Base-by-base conservation (phyloP, 768 basidiomycete species). In the Phaffia tasmanica region DNA sequence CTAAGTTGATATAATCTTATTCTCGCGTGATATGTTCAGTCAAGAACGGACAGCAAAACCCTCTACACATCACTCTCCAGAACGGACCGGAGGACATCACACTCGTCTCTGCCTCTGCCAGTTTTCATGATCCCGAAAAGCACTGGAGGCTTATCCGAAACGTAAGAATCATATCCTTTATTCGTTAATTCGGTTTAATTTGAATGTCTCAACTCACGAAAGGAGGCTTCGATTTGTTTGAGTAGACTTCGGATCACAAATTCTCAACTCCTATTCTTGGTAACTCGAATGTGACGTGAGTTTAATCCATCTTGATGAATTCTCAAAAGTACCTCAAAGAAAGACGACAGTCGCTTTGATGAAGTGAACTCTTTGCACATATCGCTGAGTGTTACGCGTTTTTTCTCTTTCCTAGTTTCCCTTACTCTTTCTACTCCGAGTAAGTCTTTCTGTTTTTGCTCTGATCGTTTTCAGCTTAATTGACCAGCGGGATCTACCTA, bases 1-100 rank as follows among this genome's bases (percentile, higher is more conserved):
- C 35, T 42, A 5, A 11, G 11, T 11, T 11, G 35, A 11, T 42
- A 4, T 42, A 11, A 42, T 42, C 6, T 42, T 42, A 42, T 42
- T 11, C 11, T 42, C 11, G 4, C 11, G 11, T 42, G 35, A 42
- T 11, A 42, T 42, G 35, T 5, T 5, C 11, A 42, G 35, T 42
- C 60, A 62, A 49, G 49, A 63, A 63, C 49, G 50, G 62, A 3
- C 23, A 53, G 62, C 62, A 63, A 53, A 63, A 63, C 62, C 49
- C 62, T 48, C 21, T 63, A 1, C 29, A 29, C 23, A 25, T 63
- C 62, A 19, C 32, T 14, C 51, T 63, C 30, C 62, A 29, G 47
- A 63, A 63, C 54, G 62, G 53, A 4, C 53, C 62, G 19, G 19
- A 48, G 51, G 50, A 54, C 51, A 54, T 63, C 30, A 54, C 50